Conservation (phyloP, 2,329 filamentous ascomycete genomes). For the Cladosporium sp. region DNA sequence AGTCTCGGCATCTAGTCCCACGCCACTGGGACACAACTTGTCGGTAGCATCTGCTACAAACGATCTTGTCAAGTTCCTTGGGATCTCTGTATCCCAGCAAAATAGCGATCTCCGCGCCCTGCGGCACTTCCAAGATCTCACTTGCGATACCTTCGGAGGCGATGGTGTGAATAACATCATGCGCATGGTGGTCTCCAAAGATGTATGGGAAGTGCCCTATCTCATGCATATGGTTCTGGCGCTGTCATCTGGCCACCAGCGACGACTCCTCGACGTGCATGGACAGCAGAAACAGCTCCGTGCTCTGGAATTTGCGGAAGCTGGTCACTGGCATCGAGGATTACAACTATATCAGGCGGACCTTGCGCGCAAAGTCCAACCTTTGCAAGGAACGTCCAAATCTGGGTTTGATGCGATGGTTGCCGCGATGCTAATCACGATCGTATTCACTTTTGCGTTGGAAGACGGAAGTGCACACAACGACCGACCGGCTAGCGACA, state of each 20-base stretch:
- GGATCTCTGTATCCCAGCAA: neutral
- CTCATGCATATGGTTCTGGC: constrained; percentile 29
- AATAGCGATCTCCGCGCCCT: constrained; percentile 19
- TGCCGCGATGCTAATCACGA: constrained; percentile 25
- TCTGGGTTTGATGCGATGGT: constrained; percentile 22
- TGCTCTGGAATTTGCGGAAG: constrained; percentile 18
- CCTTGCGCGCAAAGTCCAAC: constrained; percentile 12
- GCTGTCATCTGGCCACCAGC: constrained; percentile 22
- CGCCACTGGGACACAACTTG: constrained; percentile 17
- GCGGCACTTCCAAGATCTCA: constrained; percentile 25
- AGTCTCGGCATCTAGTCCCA: neutral
- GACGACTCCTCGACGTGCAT: neutral
- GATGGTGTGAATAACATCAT: constrained; percentile 19
- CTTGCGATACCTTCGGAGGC: constrained; percentile 23
- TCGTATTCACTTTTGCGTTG: constrained; percentile 25
- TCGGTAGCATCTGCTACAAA: constrained; percentile 18
- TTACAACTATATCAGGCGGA: constrained; percentile 23
- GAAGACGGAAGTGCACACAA: constrained; percentile 18
- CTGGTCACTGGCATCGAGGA: constrained; percentile 25
- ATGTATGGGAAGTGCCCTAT: constrained; percentile 24
- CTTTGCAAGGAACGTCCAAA: neutral
- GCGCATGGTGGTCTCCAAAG: constrained; percentile 21
- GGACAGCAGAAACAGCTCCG: neutral
- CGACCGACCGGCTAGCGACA: neutral
- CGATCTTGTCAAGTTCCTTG: constrained; percentile 19